Evolutionary conservation across 345 rosid species (phyloP).

Genomic region (Excoecaria cochinchinensis): DNA sequence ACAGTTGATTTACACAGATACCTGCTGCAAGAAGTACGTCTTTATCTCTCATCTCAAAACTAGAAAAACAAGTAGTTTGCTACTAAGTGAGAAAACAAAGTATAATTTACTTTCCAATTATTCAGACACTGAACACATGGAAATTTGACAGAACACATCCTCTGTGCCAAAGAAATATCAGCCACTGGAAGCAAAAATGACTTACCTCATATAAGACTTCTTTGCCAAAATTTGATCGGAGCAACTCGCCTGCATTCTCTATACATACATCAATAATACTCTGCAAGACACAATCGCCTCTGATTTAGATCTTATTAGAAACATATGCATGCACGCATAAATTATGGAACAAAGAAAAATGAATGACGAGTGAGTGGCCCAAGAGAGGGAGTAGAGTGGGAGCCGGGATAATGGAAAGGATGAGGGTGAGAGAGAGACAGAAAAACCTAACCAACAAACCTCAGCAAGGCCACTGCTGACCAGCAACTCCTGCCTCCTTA

Average conservation of each 20-base stretch:
- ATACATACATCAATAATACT: conserved; percentile 59
- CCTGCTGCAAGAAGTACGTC: too few relatives aligned
- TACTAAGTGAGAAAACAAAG: not conserved
- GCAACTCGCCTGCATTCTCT: conserved; percentile 64
- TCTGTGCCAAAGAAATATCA: not conserved
- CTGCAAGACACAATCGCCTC: conserved; percentile 46
- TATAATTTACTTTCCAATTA: too few relatives aligned
- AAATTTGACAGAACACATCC: not conserved
- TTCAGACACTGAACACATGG: not conserved
- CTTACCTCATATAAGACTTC: conserved; percentile 78
- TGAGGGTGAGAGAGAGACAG: not conserved
- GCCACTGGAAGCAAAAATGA: conserved; percentile 1
- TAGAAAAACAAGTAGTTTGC: not conserved
- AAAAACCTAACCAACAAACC: conserved; percentile 45
- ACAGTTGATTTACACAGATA: not conserved
- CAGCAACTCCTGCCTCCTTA: conserved; percentile 80
- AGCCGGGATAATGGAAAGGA: not conserved
- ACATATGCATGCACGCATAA: not conserved
- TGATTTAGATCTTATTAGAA: not conserved
- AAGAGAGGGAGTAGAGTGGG: not conserved
- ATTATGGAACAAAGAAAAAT: not conserved
- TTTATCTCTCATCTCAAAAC: not conserved
- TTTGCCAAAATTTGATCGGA: conserved; percentile 71
- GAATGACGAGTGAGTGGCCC: not conserved
- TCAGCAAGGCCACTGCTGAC: conserved; percentile 83